Conservation (phyloP, 129 eudicot species). For the Artemisia annua region DNA sequence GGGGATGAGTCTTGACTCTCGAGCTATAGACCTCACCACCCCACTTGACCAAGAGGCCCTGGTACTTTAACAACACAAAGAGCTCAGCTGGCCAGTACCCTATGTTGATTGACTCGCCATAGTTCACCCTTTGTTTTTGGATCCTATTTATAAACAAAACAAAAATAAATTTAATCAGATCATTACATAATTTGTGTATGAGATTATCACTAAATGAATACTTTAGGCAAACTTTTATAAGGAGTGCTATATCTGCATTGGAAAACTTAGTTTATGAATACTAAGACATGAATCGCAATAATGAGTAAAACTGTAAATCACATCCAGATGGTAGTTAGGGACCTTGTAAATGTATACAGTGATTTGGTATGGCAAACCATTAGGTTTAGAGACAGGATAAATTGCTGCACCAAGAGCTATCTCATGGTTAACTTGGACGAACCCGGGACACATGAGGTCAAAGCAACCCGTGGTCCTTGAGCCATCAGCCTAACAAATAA, state of each 20-base stretch:
- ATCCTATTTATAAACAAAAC: slow-evolving; percentile 37
- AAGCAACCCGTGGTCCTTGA: slow-evolving; percentile 71
- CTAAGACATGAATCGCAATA: too few relatives aligned
- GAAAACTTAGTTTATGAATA: too few relatives aligned
- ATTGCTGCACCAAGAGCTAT: slow-evolving; percentile 80
- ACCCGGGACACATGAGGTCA: slow-evolving; percentile 84
- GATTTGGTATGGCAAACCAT: slow-evolving; percentile 61
- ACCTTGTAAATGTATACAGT: slow-evolving; percentile 51
- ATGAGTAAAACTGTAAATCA: background rate
- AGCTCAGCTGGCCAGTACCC: slow-evolving; percentile 77
- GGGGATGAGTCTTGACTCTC: slow-evolving; percentile 45
- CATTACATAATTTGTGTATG: too few relatives aligned
- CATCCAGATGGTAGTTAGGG: background rate
- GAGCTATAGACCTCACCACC: slow-evolving; percentile 77
- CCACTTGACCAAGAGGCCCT: slow-evolving; percentile 58
- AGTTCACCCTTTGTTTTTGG: slow-evolving; percentile 51
- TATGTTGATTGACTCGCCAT: slow-evolving; percentile 49
- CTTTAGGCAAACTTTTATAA: too few relatives aligned
- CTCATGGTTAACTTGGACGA: slow-evolving; percentile 73
- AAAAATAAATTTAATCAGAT: background rate
- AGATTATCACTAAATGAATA: too few relatives aligned
- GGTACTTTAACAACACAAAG: slow-evolving; percentile 33
- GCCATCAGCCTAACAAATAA: slow-evolving; percentile 55
- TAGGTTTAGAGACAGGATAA: slow-evolving; percentile 54
- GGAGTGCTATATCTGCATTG: too few relatives aligned